phyloP scores from a whole-genome alignment of 352 stramenopile genomes.

The Pythium sp. region DNA sequence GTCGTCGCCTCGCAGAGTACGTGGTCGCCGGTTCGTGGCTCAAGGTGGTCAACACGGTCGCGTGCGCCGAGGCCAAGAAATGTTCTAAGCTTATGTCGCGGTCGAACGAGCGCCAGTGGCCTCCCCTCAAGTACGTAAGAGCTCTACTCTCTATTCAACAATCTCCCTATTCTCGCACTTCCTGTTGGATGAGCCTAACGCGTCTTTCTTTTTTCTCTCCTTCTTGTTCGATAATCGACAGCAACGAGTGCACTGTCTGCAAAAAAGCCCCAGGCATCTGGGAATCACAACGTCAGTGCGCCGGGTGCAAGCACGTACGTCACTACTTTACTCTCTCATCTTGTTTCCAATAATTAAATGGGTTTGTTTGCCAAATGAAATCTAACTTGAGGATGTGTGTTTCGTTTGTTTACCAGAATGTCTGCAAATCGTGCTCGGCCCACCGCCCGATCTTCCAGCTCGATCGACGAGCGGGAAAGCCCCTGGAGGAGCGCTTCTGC shows the following conservation, averaged over 20 bases:
- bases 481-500: conserved; percentile 10
- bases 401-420: neutral
- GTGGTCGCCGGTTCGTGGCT: conserved; percentile 20
- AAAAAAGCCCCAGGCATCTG: conserved; percentile 15
- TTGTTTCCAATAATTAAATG: neutral
- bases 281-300: conserved; percentile 8
- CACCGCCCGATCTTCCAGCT: conserved; percentile 6
- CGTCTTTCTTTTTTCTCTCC: neutral
- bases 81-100: neutral
- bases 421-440: conserved; percentile 12
- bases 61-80: conserved; percentile 12
- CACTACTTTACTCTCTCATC: neutral
- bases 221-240: neutral
- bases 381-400: neutral
- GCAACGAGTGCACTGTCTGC: conserved; percentile 10
- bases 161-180: neutral
- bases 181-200: neutral
- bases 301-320: conserved; percentile 1
- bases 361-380: neutral
- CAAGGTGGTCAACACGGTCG: conserved; percentile 21
- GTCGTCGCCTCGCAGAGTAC: conserved; percentile 15
- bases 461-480: neutral
- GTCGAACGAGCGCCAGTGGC: neutral
- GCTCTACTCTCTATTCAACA: neutral
- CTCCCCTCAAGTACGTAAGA: conserved; percentile 1